Percentiles rank a stretch among this genome's conserved stretches.
phyloP scores from a whole-genome alignment of 1,139 yeast species.

The Pichia norvegensis region DNA sequence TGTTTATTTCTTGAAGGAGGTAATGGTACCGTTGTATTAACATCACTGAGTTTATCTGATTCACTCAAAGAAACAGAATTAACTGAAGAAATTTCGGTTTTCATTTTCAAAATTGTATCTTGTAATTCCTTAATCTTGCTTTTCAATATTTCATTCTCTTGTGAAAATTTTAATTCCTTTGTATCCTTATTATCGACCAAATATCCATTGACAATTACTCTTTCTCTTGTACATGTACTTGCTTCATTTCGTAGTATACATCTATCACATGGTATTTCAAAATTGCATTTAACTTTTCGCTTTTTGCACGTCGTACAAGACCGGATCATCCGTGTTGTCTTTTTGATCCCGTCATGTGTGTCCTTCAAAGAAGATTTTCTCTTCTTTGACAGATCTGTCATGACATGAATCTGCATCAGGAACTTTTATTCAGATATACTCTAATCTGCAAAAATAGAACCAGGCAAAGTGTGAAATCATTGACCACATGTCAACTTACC shows the following conservation, averaged over 20 bases:
- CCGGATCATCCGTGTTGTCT: constrained; percentile 25
- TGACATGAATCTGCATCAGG: not conserved
- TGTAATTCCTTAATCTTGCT: constrained; percentile 23
- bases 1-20: not conserved
- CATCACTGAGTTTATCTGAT: not conserved
- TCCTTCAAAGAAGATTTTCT: not conserved
- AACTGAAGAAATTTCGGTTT: constrained; percentile 3
- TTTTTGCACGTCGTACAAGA: constrained; percentile 28
- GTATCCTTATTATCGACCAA: constrained; percentile 20
- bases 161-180: constrained; percentile 20
- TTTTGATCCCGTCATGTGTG: constrained; percentile 12
- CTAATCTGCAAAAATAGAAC: too few relatives aligned
- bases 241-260: constrained; percentile 28
- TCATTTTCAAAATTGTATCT: constrained; percentile 16
- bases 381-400: not conserved
- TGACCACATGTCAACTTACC: too few relatives aligned
- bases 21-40: too few relatives aligned
- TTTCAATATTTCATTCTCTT: constrained; percentile 25
- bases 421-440: too few relatives aligned
- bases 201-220: constrained; percentile 25
- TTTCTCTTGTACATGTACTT: constrained; percentile 26
- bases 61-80: not conserved
- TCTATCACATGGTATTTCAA: constrained; percentile 30
- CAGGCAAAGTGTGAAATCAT: too few relatives aligned
- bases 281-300: constrained; percentile 30